Percentiles rank a stretch among this genome's conserved stretches.
Evolutionary conservation across 768 basidiomycete genomes (phyloP).

Genomic region (Bullera alba): DNA sequence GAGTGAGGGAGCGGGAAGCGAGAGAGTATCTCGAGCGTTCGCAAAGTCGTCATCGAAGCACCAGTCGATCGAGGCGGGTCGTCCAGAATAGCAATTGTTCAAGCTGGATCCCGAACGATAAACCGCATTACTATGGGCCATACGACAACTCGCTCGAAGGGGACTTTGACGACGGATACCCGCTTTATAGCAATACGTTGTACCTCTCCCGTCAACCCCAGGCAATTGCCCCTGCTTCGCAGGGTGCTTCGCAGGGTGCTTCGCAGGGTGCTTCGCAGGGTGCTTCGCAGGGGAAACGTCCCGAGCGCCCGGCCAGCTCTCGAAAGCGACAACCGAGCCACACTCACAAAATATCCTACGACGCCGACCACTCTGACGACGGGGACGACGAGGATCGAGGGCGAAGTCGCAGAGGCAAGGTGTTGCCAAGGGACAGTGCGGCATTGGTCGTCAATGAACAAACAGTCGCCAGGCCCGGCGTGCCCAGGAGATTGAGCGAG

Average conservation of each 20-base stretch:
- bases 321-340: not conserved
- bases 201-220: not conserved
- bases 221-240: not conserved
- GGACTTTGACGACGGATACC: no score
- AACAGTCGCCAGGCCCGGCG: no score
- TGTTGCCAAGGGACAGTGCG: not conserved
- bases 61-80: not conserved
- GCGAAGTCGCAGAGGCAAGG: not conserved
- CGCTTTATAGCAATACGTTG: not conserved
- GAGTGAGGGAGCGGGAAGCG: conserved; percentile 1
- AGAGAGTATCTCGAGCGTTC: conserved; percentile 1
- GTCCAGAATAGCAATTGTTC: no score
- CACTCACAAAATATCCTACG: not conserved
- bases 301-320: not conserved
- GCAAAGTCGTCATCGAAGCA: not conserved
- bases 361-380: not conserved
- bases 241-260: not conserved
- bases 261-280: not conserved
- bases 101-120: no score
- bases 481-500: not conserved
- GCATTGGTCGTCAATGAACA: no score
- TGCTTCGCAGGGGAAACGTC: not conserved
- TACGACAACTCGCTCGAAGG: no score
- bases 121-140: no score
- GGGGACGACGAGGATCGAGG: not conserved